Evolutionary conservation across 352 stramenopile species (phyloP), one percentile per base, ranked within the genome.

Genomic region (Phytophthora cactorum): DNA sequence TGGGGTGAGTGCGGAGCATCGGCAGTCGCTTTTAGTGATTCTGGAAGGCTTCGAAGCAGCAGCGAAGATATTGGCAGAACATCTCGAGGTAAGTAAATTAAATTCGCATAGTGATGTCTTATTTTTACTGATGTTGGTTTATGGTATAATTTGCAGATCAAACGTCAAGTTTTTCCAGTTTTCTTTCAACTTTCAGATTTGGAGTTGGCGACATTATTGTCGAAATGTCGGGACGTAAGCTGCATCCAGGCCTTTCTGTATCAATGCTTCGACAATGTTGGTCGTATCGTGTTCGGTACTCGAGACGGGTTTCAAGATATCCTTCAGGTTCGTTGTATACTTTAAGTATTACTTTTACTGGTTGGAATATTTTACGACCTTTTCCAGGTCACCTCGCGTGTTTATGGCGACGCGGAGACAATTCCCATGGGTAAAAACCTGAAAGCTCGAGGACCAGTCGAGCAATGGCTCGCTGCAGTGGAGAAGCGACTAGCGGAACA

Each of bases 211-310:
- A 78, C 72, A 3, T 31, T 92, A 5, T 53, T 92, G 2, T 86
- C 81, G 0, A 84, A 78, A 46, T 58, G 64, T 0, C 70, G 82
- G 0, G 84, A 92, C 31, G 63, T 81, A 15, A 70, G 72, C 14
- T 71, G 68, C 32, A 86, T 90, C 45, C 77, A 86, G 17, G 70
- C 77, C 14, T 91, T 87, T 66, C 51, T 91, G 0, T 80, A 78
- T 25, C 80, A 84, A 45, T 90, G 82, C 43, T 92, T 92, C 36
- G 84, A 92, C 25, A 92, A 92, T n/a, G 73, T 92, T 4, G 68
- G 66, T 0, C 63, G 64, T 0, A 89, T 92, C 10, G 76, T 81
- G 9, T 91, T 92, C 36, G 82, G 82, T 10, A 68, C 72, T 52
- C 68, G 79, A 12, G 81, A 90, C 44, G 70, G 67, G 0, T 90